Percentiles rank a stretch among this genome's conserved stretches.
Evolutionary conservation across 2,329 filamentous ascomycete species (phyloP).

Genomic region (Claviceps paspali): DNA sequence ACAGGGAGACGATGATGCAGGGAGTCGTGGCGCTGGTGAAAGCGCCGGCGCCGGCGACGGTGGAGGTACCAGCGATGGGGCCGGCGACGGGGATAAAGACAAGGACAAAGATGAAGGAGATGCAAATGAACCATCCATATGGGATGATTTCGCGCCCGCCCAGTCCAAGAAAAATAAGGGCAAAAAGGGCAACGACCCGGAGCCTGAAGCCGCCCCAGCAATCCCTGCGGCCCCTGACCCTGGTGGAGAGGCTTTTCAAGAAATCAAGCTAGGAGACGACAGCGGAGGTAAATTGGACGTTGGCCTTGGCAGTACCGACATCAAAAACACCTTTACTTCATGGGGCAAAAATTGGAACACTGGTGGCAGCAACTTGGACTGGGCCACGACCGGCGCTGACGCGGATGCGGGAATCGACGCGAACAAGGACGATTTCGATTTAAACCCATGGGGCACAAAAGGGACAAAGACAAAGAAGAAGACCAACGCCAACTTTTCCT

Average conservation of each 20-base stretch:
- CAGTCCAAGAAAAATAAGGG: conserved; percentile 27
- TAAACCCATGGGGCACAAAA: conserved; percentile 34
- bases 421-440: conserved; percentile 25
- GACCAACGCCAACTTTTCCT: conserved; percentile 28
- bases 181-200: conserved; percentile 12
- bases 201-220: conserved; percentile 14
- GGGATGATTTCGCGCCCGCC: conserved; percentile 12
- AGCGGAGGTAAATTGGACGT: conserved; percentile 40
- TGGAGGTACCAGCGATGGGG: conserved; percentile 1
- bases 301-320: conserved; percentile 32
- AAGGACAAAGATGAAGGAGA: conserved; percentile 19
- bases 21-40: conserved; percentile 2
- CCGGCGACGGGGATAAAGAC: conserved; percentile 5
- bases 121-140: conserved; percentile 22
- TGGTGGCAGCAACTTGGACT: conserved; percentile 31
- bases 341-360: conserved; percentile 48
- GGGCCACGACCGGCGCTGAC: conserved; percentile 17
- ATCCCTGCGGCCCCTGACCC: conserved; percentile 22
- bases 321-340: conserved; percentile 32
- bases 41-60: conserved; percentile 3
- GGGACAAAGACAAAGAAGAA: conserved; percentile 37
- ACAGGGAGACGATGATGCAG: conserved; percentile 1
- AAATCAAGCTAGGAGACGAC: conserved; percentile 51
- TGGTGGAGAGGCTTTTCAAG: conserved; percentile 42
- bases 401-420: conserved; percentile 19